Evolutionary conservation across 1,284 basidiomycete genomes (phyloP).

Genomic region (Athelia sp.): DNA sequence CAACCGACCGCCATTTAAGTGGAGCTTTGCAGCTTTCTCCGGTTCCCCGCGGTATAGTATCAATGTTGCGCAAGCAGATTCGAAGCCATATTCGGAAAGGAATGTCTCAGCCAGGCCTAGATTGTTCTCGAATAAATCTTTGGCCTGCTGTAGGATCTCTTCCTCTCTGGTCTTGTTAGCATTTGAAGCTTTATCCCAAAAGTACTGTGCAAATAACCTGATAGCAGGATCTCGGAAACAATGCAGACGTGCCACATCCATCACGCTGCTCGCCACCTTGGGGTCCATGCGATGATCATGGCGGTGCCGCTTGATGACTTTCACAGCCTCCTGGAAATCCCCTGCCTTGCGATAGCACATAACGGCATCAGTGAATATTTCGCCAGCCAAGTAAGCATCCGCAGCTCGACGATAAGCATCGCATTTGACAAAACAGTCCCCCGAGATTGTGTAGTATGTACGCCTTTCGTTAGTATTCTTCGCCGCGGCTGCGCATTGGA

Average conservation of each 20-base stretch:
- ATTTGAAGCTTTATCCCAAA: background rate
- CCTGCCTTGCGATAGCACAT: slow-evolving; percentile 43
- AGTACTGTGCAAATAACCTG: background rate
- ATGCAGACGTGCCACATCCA: slow-evolving; percentile 42
- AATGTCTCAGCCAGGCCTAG: slow-evolving; percentile 53
- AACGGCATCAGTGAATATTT: slow-evolving; percentile 40
- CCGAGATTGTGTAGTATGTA: slow-evolving; percentile 45
- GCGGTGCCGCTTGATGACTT: slow-evolving; percentile 33
- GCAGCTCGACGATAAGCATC: slow-evolving; percentile 40
- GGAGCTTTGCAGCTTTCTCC: slow-evolving; percentile 53
- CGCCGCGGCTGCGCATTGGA: slow-evolving; percentile 30
- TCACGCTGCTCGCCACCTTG: slow-evolving; percentile 35
- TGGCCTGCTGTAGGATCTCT: slow-evolving; percentile 25
- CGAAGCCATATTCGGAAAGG: slow-evolving; percentile 50
- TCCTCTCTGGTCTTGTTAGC: slow-evolving; percentile 23
- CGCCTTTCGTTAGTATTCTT: slow-evolving; percentile 17
- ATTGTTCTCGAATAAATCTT: slow-evolving; percentile 39
- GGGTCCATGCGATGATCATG: slow-evolving; percentile 24
- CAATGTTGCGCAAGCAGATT: slow-evolving; percentile 42
- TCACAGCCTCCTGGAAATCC: slow-evolving; percentile 49
- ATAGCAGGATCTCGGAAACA: slow-evolving; percentile 39
- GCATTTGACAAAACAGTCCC: slow-evolving; percentile 44
- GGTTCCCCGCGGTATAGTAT: slow-evolving; percentile 40
- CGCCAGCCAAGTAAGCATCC: slow-evolving; percentile 35
- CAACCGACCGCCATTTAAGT: slow-evolving; percentile 43